A percentile compares a stretch with the other conserved stretches of the same genome.
Conservation (phyloP, 1,284 basidiomycete species). For the Naganishia sp. region DNA sequence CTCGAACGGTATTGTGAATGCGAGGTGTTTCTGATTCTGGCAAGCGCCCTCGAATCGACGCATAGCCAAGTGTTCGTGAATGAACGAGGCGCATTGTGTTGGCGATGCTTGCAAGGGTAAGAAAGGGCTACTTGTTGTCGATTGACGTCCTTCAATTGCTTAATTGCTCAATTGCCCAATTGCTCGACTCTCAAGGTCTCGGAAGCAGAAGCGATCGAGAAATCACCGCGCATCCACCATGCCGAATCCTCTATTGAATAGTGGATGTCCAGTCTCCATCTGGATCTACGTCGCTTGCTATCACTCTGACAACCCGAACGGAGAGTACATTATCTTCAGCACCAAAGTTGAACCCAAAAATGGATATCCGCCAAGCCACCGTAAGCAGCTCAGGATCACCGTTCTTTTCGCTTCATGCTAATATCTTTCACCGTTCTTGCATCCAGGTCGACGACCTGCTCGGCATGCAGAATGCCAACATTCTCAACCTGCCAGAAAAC, state of each 20-base stretch:
- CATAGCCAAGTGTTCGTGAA: no score
- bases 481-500: constrained; percentile 84
- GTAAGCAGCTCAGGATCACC: constrained; percentile 39
- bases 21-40: no score
- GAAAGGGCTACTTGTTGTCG: no score
- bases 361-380: constrained; percentile 59
- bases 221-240: background rate
- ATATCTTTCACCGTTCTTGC: background rate
- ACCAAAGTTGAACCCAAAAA: constrained; percentile 31
- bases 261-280: background rate
- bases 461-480: constrained; percentile 89
- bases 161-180: background rate
- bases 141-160: background rate
- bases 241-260: background rate
- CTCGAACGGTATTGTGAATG: no score
- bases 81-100: no score
- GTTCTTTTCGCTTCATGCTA: background rate
- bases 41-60: no score
- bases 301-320: constrained; percentile 10
- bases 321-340: background rate
- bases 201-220: constrained; percentile 23
- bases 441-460: constrained; percentile 63
- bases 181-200: background rate
- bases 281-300: background rate
- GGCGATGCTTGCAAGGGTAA: no score